These are phyloP conservation scores for Acanthamoeba castellanii DNA, from an alignment of 208 protist species.

Conservation along the genomic window DNA sequence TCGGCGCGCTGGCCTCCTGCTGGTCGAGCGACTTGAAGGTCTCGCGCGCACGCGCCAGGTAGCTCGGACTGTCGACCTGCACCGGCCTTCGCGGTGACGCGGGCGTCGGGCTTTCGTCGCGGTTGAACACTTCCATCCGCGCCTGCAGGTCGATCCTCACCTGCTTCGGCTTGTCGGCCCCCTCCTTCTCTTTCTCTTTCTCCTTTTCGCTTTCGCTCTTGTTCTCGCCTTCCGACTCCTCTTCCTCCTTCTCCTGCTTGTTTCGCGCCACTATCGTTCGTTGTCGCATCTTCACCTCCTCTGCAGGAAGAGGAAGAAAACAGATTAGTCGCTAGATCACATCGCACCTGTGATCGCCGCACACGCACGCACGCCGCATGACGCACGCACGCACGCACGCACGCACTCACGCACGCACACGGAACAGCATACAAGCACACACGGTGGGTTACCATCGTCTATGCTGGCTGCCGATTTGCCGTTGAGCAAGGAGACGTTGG, in stretches of 20 bases:
- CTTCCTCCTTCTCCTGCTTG: background rate
- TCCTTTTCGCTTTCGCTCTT: too few relatives aligned
- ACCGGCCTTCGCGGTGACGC: too few relatives aligned
- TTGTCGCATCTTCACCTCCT: background rate
- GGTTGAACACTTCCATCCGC: background rate
- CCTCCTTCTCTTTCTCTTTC: background rate
- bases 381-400: too few relatives aligned
- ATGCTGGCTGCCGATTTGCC: background rate
- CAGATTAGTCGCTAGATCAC: too few relatives aligned
- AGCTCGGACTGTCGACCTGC: background rate
- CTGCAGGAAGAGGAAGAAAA: background rate
- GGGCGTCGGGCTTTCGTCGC: too few relatives aligned
- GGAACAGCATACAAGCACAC: background rate
- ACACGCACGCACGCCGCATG: too few relatives aligned
- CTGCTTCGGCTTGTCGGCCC: too few relatives aligned
- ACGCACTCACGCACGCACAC: background rate
- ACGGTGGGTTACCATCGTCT: background rate
- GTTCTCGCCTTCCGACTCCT: background rate
- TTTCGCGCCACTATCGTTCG: background rate
- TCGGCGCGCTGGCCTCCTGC: background rate
- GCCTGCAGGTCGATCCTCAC: background rate
- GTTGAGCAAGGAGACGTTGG: background rate
- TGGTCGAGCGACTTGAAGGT: slow-evolving; percentile 4
- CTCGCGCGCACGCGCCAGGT: background rate
- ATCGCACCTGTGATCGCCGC: too few relatives aligned